These are phyloP conservation scores for Neotropicomus parvogracilis DNA, from an alignment of 1,284 basidiomycete genomes.

Conservation along the genomic window DNA sequence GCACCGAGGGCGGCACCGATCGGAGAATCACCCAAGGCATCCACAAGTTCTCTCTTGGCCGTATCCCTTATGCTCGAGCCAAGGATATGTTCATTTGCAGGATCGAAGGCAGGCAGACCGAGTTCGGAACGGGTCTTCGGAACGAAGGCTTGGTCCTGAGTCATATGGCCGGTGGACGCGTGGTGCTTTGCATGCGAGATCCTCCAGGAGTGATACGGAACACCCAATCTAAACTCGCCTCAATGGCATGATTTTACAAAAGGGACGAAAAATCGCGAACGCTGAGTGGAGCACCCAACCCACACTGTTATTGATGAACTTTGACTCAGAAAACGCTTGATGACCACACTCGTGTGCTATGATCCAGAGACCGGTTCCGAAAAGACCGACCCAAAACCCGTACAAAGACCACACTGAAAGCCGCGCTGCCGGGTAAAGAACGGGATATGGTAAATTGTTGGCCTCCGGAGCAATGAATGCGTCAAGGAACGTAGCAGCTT, in stretches of 20 bases:
- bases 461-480: constrained; percentile 53
- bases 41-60: constrained; percentile 76
- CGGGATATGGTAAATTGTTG: constrained; percentile 58
- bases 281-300: constrained; percentile 94
- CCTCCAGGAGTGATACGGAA: constrained; percentile 98
- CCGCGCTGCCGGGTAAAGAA: constrained; percentile 61
- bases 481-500: constrained; percentile 71
- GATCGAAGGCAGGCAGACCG: constrained; percentile 61
- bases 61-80: constrained; percentile 70
- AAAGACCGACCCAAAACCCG: constrained; percentile 77
- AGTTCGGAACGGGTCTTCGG: constrained; percentile 82
- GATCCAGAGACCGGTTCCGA: constrained; percentile 93
- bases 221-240: constrained; percentile 64
- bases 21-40: constrained; percentile 92
- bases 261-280: constrained; percentile 42
- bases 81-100: constrained; percentile 63
- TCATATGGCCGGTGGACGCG: constrained; percentile 92
- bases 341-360: constrained; percentile 92
- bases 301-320: constrained; percentile 88
- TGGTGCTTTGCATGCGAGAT: constrained; percentile 97
- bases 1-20: constrained; percentile 70
- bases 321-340: constrained; percentile 96
- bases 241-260: constrained; percentile 19
- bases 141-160: constrained; percentile 95
- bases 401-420: constrained; percentile 82